Evolutionary conservation across 106 monocot genomes (phyloP).

Genomic region (Phalaenopsis equestris): DNA sequence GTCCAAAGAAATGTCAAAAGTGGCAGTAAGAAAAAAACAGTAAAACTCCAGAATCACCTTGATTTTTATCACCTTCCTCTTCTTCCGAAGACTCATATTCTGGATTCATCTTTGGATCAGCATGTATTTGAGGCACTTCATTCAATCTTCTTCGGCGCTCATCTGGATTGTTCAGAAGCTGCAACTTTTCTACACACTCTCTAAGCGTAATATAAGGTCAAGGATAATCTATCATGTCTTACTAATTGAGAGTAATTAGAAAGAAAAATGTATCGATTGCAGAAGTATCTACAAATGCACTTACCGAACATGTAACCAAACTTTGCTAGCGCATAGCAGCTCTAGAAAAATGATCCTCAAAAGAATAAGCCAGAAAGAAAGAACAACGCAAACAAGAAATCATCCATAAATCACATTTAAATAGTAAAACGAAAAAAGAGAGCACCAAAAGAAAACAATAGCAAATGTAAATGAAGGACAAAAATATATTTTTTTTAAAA

Average conservation of each 20-base stretch:
- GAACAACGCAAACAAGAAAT: no score
- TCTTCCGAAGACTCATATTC: conserved; percentile 53
- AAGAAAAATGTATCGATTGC: not conserved
- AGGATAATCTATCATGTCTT: conserved; percentile 14
- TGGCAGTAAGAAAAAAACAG: not conserved
- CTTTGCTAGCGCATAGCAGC: not conserved
- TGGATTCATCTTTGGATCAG: conserved; percentile 64
- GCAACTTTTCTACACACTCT: conserved; percentile 70
- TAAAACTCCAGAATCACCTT: conserved; percentile 17
- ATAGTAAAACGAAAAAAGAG: no score
- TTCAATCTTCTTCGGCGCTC: conserved; percentile 36
- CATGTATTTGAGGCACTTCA: conserved; percentile 61
- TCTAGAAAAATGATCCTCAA: not conserved
- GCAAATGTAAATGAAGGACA: no score
- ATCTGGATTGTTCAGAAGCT: conserved; percentile 49
- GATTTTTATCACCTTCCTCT: conserved; percentile 27
- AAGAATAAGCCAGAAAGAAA: no score
- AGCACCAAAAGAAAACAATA: no score
- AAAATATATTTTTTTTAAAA: no score
- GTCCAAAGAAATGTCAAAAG: not conserved
- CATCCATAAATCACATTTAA: no score
- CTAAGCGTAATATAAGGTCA: conserved; percentile 48
- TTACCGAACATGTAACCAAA: not conserved
- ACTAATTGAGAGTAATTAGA: not conserved
- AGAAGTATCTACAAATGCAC: not conserved